These are phyloP conservation scores for Alternaria ethzedia DNA, from an alignment of 2,329 filamentous ascomycete genomes.

Conservation along the genomic window DNA sequence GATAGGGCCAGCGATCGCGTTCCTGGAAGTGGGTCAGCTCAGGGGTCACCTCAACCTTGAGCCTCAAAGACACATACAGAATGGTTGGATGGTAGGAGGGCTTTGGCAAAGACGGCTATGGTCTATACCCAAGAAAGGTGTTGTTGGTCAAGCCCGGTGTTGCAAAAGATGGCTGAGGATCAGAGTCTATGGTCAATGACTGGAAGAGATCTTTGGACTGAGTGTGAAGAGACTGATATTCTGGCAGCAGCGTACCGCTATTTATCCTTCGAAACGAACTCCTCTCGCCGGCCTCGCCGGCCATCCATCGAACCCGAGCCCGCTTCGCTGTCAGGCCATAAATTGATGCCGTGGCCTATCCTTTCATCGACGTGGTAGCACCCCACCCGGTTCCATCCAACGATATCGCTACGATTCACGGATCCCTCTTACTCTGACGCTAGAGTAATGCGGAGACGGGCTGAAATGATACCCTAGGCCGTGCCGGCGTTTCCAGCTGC, in stretches of 20 bases:
- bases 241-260: conserved; percentile 41
- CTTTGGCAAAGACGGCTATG: conserved; percentile 15
- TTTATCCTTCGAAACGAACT: conserved; percentile 48
- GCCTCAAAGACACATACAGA: conserved; percentile 34
- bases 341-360: conserved; percentile 47
- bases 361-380: conserved; percentile 49
- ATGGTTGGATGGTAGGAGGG: conserved; percentile 41
- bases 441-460: conserved; percentile 51
- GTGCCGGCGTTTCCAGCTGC: conserved; percentile 51
- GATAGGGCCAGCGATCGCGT: conserved; percentile 32
- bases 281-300: conserved; percentile 30
- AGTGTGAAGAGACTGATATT: conserved; percentile 36
- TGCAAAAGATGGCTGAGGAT: conserved; percentile 38
- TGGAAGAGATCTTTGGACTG: conserved; percentile 36
- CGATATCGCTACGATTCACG: conserved; percentile 53
- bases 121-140: conserved; percentile 23
- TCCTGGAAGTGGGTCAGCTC: conserved; percentile 36
- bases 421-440: conserved; percentile 52
- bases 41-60: conserved; percentile 33
- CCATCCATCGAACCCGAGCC: conserved; percentile 35
- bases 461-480: conserved; percentile 55
- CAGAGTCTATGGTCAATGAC: conserved; percentile 31
- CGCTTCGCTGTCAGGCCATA: conserved; percentile 43
- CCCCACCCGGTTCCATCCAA: conserved; percentile 52
- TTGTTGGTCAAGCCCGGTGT: conserved; percentile 34